Conservation (phyloP, 352 stramenopile genomes). For the Vaucheria bursata region DNA sequence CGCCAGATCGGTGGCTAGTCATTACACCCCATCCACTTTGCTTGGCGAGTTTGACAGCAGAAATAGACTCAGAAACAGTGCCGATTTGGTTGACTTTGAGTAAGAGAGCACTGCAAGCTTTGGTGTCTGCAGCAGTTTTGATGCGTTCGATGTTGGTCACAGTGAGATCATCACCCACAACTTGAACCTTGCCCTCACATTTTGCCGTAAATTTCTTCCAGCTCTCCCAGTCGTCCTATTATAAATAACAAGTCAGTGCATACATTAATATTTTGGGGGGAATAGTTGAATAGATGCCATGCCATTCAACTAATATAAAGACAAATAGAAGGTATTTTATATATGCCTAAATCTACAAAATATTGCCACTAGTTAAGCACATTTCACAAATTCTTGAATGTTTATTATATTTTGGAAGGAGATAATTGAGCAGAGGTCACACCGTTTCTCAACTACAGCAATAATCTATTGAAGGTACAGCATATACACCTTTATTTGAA, state of each 20-base stretch:
- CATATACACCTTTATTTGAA: no score
- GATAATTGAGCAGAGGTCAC: no score
- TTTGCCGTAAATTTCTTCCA: not conserved
- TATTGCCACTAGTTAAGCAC: no score
- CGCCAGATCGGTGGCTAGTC: constrained; percentile 89
- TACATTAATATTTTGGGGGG: not conserved
- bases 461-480: no score
- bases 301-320: not conserved
- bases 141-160: not conserved
- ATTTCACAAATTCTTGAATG: no score
- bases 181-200: not conserved
- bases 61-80: constrained; percentile 95
- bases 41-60: constrained; percentile 97
- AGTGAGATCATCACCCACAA: not conserved
- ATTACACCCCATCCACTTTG: constrained; percentile 78
- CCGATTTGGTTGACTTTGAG: constrained; percentile 95
- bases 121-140: constrained; percentile 55
- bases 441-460: no score
- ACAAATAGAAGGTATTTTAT: no score
- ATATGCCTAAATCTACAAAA: no score
- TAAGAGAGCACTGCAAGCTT: constrained; percentile 80
- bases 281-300: not conserved
- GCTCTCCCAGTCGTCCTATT: not conserved
- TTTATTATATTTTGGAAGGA: no score
- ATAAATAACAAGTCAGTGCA: not conserved